These are phyloP conservation scores for Dioscorea dumetorum DNA, from an alignment of 106 monocot genomes.

Conservation along the genomic window DNA sequence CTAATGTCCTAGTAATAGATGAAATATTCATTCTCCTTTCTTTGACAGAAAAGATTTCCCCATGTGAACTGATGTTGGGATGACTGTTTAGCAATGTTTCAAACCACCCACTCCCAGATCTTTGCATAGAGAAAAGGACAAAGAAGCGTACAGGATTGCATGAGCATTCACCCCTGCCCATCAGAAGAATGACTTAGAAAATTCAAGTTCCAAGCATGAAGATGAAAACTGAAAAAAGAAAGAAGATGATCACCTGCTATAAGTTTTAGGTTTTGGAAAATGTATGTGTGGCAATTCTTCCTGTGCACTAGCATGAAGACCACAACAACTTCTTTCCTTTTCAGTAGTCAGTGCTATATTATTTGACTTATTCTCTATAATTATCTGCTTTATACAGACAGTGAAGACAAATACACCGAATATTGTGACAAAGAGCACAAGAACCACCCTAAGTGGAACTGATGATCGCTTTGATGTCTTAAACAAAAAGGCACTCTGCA, in stretches of 20 bases:
- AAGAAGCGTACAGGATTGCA: constrained; percentile 54
- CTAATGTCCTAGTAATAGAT: constrained; percentile 32
- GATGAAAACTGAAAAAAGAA: background rate
- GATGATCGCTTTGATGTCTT: constrained; percentile 29
- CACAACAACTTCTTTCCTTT: constrained; percentile 17
- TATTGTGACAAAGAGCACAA: constrained; percentile 28
- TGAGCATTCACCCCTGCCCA: constrained; percentile 35
- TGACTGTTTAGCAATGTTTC: constrained; percentile 60
- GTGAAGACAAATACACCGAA: constrained; percentile 34
- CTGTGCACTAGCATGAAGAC: constrained; percentile 5
- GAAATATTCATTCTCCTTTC: constrained; percentile 41
- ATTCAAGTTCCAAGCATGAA: background rate
- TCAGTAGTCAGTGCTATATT: background rate
- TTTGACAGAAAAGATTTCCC: constrained; percentile 37
- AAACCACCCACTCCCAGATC: constrained; percentile 68
- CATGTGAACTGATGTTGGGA: constrained; percentile 53
- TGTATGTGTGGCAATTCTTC: constrained; percentile 29
- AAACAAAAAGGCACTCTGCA: constrained; percentile 33
- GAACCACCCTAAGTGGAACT: constrained; percentile 25
- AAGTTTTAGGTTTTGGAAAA: constrained; percentile 45
- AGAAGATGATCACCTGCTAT: constrained; percentile 26
- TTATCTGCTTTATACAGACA: constrained; percentile 38
- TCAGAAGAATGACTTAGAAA: background rate
- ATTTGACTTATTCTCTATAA: constrained; percentile 5
- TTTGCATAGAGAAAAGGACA: constrained; percentile 57